phyloP scores from a whole-genome alignment of 1,284 basidiomycete species.

The Chalciporus sp. region DNA sequence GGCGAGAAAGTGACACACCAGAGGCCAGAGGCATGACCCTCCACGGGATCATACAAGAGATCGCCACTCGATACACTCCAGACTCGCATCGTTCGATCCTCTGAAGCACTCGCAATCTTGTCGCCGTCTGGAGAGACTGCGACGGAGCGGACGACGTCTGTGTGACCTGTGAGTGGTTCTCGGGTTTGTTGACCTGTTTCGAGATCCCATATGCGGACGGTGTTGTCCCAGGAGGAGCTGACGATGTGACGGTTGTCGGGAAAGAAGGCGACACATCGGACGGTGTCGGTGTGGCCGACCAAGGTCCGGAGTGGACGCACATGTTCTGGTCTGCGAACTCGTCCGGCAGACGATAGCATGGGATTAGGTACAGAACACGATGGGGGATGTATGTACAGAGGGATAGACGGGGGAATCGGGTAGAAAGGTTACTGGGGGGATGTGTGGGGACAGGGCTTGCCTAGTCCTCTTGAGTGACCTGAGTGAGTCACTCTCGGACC shows the following conservation, averaged over 20 bases:
- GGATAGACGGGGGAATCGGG: too few relatives aligned
- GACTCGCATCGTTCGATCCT: conserved; percentile 34
- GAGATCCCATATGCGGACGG: conserved; percentile 34
- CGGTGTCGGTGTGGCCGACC: conserved; percentile 29
- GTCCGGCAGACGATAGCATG: conserved; percentile 29
- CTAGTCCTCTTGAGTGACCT: too few relatives aligned
- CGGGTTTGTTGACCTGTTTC: conserved; percentile 16
- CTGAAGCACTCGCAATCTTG: conserved; percentile 31
- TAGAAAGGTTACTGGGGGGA: not conserved
- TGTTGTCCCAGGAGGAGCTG: conserved; percentile 33
- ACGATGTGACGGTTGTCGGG: conserved; percentile 29
- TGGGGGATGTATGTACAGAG: not conserved
- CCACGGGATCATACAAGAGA: conserved; percentile 30
- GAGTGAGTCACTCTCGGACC: too few relatives aligned
- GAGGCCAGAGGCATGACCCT: conserved; percentile 31
- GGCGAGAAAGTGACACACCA: conserved; percentile 37
- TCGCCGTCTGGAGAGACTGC: conserved; percentile 31
- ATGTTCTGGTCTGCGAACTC: conserved; percentile 29
- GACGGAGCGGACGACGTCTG: conserved; percentile 35
- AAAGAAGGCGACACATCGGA: conserved; percentile 34
- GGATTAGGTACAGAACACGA: not conserved
- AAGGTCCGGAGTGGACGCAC: conserved; percentile 30
- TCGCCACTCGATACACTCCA: conserved; percentile 27
- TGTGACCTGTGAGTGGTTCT: conserved; percentile 26
- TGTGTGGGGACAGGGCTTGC: too few relatives aligned